Conservation (phyloP, 2,329 filamentous ascomycete species). For the Fusarium vanettenii region DNA sequence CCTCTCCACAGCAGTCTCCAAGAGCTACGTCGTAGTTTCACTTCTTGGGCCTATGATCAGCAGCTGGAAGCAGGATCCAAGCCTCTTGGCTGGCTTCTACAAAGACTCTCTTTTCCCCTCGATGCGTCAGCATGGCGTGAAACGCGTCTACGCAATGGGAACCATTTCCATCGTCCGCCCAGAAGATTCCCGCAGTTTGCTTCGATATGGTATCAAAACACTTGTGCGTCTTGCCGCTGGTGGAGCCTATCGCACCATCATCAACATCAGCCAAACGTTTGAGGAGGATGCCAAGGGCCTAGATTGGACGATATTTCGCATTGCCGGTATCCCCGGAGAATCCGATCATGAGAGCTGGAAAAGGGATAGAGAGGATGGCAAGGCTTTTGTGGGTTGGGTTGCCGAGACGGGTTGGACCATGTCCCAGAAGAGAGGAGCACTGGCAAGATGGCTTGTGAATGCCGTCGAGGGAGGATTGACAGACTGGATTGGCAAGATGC, state of each 20-base stretch:
- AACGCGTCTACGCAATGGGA: conserved; percentile 49
- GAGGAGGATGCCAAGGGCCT: conserved; percentile 33
- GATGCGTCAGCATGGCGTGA: conserved; percentile 20
- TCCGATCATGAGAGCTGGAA: conserved; percentile 43
- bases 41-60: conserved; percentile 16
- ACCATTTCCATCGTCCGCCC: conserved; percentile 45
- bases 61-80: neutral
- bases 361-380: conserved; percentile 38
- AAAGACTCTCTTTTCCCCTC: conserved; percentile 1
- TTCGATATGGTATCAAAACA: conserved; percentile 11
- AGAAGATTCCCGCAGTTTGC: conserved; percentile 37
- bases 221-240: conserved; percentile 25
- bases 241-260: conserved; percentile 33
- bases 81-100: conserved; percentile 2
- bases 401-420: neutral
- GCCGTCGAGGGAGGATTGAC: neutral
- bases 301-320: conserved; percentile 46
- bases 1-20: conserved; percentile 1
- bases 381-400: neutral
- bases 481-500: neutral
- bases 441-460: neutral
- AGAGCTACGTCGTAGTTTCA: conserved; percentile 13
- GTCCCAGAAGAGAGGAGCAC: neutral
- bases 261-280: conserved; percentile 36
- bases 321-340: conserved; percentile 43